These are phyloP conservation scores for Hygrocybe punicea DNA, from an alignment of 768 basidiomycete genomes.

Conservation along the genomic window DNA sequence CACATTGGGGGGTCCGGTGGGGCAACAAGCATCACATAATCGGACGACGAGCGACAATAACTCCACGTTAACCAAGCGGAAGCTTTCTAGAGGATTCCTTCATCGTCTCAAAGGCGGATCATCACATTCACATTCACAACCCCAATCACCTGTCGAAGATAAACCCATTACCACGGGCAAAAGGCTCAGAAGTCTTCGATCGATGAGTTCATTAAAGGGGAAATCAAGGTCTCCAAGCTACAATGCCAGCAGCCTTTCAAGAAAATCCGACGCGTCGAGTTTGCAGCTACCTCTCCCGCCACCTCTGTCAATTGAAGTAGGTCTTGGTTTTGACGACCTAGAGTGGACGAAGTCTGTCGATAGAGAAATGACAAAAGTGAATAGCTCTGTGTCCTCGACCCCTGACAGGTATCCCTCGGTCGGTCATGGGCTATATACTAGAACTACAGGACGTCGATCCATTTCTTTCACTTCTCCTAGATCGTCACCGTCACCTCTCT, in stretches of 20 bases:
- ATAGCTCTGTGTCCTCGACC: conserved; percentile 20
- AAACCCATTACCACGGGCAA: conserved; percentile 41
- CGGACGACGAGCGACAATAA: conserved; percentile 36
- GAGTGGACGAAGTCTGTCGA: conserved; percentile 45
- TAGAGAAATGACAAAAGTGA: conserved; percentile 23
- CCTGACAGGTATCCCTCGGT: conserved; percentile 38
- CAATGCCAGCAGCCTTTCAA: conserved; percentile 10
- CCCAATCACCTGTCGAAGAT: conserved; percentile 43
- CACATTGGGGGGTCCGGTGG: conserved; percentile 53
- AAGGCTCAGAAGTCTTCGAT: conserved; percentile 69
- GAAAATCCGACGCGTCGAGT: conserved; percentile 43
- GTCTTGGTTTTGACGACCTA: conserved; percentile 53
- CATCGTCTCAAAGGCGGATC: conserved; percentile 52
- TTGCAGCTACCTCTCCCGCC: conserved; percentile 52
- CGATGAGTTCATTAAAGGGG: conserved; percentile 76
- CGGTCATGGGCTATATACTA: conserved; percentile 34
- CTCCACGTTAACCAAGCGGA: conserved; percentile 42
- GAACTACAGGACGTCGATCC: conserved; percentile 62
- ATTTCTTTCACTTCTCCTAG: conserved; percentile 61
- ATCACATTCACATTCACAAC: conserved; percentile 43
- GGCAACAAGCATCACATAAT: conserved; percentile 17
- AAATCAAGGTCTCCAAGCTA: conserved; percentile 36
- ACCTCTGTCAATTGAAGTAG: conserved; percentile 47
- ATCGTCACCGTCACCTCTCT: conserved; percentile 32
- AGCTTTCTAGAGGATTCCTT: conserved; percentile 66